These are phyloP conservation scores for Fusarium pseudocircinatum DNA, from an alignment of 2,329 filamentous ascomycete genomes.

Conservation along the genomic window DNA sequence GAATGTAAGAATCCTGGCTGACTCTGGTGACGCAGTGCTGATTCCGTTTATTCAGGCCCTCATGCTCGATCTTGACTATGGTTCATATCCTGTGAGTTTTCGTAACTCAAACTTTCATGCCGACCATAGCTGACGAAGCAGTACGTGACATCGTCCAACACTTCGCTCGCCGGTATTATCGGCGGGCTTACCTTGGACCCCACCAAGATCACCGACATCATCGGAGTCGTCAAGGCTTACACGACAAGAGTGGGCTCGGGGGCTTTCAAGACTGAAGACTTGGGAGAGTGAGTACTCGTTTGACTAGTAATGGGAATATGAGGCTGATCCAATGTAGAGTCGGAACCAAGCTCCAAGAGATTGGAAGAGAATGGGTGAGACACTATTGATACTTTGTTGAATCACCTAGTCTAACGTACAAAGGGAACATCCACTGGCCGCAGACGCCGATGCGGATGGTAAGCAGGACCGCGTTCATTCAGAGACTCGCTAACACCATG, in stretches of 20 bases:
- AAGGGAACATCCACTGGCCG: conserved; percentile 64
- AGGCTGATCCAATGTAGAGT: conserved; percentile 29
- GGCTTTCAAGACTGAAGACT: conserved; percentile 73
- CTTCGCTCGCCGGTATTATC: conserved; percentile 63
- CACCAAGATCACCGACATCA: conserved; percentile 65
- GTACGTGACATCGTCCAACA: conserved; percentile 67
- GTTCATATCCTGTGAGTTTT: conserved; percentile 47
- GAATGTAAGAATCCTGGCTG: not conserved
- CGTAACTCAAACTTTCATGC: conserved; percentile 1
- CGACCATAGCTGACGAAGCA: conserved; percentile 28
- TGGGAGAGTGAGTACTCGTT: conserved; percentile 46
- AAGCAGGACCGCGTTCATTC: not conserved
- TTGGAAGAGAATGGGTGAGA: conserved; percentile 54
- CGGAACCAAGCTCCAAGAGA: conserved; percentile 58
- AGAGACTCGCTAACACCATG: not conserved
- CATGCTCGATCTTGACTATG: conserved; percentile 73
- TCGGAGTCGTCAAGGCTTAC: conserved; percentile 76
- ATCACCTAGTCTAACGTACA: not conserved
- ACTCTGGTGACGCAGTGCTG: not conserved
- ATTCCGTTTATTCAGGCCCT: conserved; percentile 50
- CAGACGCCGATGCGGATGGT: conserved; percentile 66
- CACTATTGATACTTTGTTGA: fast-evolving
- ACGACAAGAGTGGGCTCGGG: conserved; percentile 71
- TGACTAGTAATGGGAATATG: fast-evolving
- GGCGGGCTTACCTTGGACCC: conserved; percentile 70